Evolutionary conservation across 1,284 basidiomycete genomes (phyloP).

Genomic region (Chalciporus sp.): DNA sequence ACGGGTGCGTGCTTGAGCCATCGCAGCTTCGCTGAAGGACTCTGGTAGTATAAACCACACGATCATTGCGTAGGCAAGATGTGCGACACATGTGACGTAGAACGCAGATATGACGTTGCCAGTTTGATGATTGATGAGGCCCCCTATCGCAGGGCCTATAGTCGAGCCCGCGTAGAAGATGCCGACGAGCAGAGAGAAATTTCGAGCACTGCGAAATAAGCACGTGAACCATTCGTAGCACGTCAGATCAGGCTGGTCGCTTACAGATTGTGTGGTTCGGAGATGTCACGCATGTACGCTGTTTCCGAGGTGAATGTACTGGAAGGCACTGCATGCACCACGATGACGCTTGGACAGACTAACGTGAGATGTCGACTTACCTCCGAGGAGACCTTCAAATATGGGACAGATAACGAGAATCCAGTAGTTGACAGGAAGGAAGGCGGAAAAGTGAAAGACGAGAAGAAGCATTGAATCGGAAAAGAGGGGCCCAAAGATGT

Average conservation of each 20-base stretch:
- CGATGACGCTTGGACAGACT: background rate
- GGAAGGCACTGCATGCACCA: background rate
- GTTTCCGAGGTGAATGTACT: slow-evolving; percentile 5
- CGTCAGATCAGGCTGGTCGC: background rate
- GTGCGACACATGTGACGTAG: background rate
- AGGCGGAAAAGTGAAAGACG: slow-evolving; percentile 3
- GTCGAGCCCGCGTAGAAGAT: slow-evolving; percentile 3
- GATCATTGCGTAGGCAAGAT: slow-evolving; percentile 3
- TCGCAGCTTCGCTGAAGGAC: background rate
- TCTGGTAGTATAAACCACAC: slow-evolving; percentile 4
- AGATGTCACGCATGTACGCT: slow-evolving; percentile 6
- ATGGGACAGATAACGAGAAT: background rate
- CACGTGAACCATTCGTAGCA: background rate
- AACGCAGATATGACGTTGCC: slow-evolving; percentile 5
- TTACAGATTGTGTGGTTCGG: slow-evolving; percentile 2
- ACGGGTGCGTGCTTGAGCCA: background rate
- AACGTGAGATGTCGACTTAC: background rate
- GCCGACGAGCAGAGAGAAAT: slow-evolving; percentile 4
- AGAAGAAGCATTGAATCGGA: slow-evolving; percentile 2
- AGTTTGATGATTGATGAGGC: background rate
- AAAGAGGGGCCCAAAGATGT: background rate
- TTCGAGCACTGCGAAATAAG: slow-evolving; percentile 1
- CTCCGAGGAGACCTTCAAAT: slow-evolving; percentile 3
- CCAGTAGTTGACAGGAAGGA: slow-evolving; percentile 4
- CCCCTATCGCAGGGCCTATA: slow-evolving; percentile 3